These are phyloP conservation scores for Chaetomium sp. DNA, from an alignment of 2,329 filamentous ascomycete genomes.

Conservation along the genomic window DNA sequence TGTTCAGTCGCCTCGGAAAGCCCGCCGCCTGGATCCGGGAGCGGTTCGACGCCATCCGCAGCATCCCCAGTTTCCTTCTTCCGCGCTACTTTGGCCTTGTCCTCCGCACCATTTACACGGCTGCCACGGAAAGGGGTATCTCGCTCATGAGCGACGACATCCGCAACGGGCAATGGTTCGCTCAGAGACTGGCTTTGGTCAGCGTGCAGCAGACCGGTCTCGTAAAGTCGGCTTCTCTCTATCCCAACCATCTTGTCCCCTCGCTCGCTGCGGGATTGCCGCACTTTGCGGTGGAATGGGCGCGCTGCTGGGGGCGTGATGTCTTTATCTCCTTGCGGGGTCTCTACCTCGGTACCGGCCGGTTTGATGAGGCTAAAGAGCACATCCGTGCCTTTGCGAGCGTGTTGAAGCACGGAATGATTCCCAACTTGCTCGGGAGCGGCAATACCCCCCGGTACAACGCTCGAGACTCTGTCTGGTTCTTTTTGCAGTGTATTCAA, in stretches of 20 bases:
- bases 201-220: conserved; percentile 86
- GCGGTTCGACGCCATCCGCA: conserved; percentile 78
- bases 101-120: conserved; percentile 78
- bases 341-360: conserved; percentile 82
- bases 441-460: conserved; percentile 89
- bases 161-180: conserved; percentile 75
- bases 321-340: conserved; percentile 94
- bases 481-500: conserved; percentile 92
- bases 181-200: conserved; percentile 83
- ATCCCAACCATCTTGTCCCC: conserved; percentile 76
- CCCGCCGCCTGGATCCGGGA: conserved; percentile 74
- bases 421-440: conserved; percentile 85
- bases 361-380: conserved; percentile 82
- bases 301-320: conserved; percentile 93
- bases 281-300: conserved; percentile 91
- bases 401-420: conserved; percentile 96
- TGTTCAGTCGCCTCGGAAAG: conserved; percentile 55
- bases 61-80: conserved; percentile 79
- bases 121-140: conserved; percentile 71
- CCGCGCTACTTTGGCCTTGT: conserved; percentile 91
- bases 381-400: conserved; percentile 94
- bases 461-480: conserved; percentile 94
- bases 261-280: conserved; percentile 87
- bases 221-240: conserved; percentile 84
- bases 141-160: conserved; percentile 74